Percentiles rank a stretch among this genome's conserved stretches.
phyloP scores from a whole-genome alignment of 371 early-diverging fungal species.

The Funneliformis caledonium region DNA sequence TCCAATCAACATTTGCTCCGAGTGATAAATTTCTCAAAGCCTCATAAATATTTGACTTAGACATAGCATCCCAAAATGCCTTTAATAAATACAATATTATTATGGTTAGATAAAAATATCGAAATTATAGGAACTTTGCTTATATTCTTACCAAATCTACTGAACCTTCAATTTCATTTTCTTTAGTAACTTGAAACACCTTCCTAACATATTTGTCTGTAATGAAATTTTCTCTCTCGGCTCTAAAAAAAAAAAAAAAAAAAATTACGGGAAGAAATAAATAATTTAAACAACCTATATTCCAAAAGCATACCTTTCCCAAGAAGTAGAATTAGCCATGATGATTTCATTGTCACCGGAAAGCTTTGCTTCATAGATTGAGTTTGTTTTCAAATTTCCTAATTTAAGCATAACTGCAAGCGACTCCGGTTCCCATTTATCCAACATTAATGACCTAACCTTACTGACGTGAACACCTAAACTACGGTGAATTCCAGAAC shows the following conservation, averaged over 20 bases:
- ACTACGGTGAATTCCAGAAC: conserved; percentile 96
- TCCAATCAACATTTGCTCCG: conserved; percentile 74
- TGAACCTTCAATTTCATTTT: conserved; percentile 45
- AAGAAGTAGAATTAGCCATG: not conserved
- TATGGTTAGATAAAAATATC: too few relatives aligned
- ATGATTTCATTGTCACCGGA: conserved; percentile 39
- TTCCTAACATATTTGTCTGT: conserved; percentile 76
- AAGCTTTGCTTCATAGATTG: conserved; percentile 67
- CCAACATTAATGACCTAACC: conserved; percentile 83
- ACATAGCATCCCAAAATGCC: conserved; percentile 63
- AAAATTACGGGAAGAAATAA: not conserved
- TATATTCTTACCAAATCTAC: conserved; percentile 30
- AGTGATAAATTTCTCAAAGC: conserved; percentile 67
- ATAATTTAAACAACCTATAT: not conserved
- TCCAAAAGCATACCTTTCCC: not conserved
- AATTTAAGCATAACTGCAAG: conserved; percentile 76
- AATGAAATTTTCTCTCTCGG: conserved; percentile 69
- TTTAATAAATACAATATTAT: conserved; percentile 38
- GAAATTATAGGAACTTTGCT: not conserved
- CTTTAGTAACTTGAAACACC: conserved; percentile 54
- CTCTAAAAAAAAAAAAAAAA: not conserved
- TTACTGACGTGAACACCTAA: conserved; percentile 92
- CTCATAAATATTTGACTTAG: conserved; percentile 58
- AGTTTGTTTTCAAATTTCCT: conserved; percentile 79
- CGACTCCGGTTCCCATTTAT: conserved; percentile 86